Evolutionary conservation across 805 yeast genomes (phyloP), one percentile per base, ranked within the genome.

Genomic region (Lipomyces lipofer): DNA sequence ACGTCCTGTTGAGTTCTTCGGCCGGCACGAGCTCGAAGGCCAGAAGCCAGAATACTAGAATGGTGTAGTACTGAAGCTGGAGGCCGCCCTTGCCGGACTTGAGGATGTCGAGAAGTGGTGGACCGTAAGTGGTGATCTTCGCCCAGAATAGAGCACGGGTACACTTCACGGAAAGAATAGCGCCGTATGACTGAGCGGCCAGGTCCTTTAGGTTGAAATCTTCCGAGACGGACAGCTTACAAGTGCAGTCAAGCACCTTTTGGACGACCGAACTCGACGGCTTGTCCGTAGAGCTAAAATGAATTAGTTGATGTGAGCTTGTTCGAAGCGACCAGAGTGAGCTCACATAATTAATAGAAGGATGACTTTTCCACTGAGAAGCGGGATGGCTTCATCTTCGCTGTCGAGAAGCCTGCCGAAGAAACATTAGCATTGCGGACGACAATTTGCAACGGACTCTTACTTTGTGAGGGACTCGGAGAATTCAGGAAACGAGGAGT

Each of bases 31-130:
- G 70, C 68, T 81, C 85, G 73, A 92, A 94, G 3, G 96, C 82
- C 58, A 89, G 75, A 49, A 90, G 76, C 99, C 99, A 94, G 44
- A 88, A 75, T 21, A 85, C 77, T 67, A 94, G 76, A 60, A 92
- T 78, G 4, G 85, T 76, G 65, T 87, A 81, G 73, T 94, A 94
- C 69, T 86, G 90, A 63, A 89, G 78, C 74, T 94, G 99, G 58
- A 91, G 77, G 54, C 82, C 84, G 54, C 73, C 71, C 57, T 67
- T 71, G 29, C 76, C 64, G 49, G 73, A 71, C 52, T 67, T 69
- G 62, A 84, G 71, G 43, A 81, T 73, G 52, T 69, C 71, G 55
- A 81, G 71, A 32, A 85, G 64, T 0, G 77, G 73, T 7, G 84
- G 83, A 44, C 83, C 69, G 48, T 72, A 73, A 40, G 73, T 71